Percentiles rank a stretch among this genome's conserved stretches.
Evolutionary conservation across 176 grass and related monocot genomes (phyloP).

Genomic region (Ananas comosus): DNA sequence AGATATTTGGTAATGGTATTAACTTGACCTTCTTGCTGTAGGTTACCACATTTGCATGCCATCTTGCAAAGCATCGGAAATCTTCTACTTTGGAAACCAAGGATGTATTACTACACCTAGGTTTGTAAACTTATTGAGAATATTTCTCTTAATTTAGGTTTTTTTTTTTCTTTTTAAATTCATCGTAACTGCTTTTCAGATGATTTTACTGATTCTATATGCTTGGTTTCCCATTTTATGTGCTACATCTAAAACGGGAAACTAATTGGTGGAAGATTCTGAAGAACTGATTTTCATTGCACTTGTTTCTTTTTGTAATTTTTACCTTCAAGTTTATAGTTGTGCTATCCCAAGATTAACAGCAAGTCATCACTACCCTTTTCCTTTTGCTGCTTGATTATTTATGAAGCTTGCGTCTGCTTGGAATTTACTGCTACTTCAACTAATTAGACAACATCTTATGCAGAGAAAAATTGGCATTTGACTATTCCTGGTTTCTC

Average conservation of each 20-base stretch:
- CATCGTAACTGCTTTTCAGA: too few species aligned
- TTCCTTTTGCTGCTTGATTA: conserved; percentile 2
- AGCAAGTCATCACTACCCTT: background rate
- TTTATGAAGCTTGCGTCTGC: conserved; percentile 6
- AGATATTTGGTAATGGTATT: conserved; percentile 17
- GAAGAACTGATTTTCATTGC: background rate
- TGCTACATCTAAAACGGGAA: background rate
- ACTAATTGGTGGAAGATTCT: background rate
- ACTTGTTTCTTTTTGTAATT: background rate
- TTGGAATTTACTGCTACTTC: conserved; percentile 3
- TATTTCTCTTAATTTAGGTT: background rate
- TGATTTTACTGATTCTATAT: background rate
- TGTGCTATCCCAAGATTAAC: background rate
- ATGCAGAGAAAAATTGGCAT: conserved; percentile 80
- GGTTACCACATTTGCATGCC: conserved; percentile 80
- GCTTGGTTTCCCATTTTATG: background rate
- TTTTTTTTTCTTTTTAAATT: background rate
- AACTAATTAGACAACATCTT: background rate
- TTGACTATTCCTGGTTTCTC: conserved; percentile 82
- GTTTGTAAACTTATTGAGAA: conserved; percentile 23
- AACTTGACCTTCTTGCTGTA: conserved; percentile 23
- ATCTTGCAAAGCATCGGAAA: conserved; percentile 87
- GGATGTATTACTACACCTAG: conserved; percentile 82
- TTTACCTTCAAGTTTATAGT: background rate
- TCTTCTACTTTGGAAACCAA: conserved; percentile 79